Evolutionary conservation across 208 protist species (phyloP).

Genomic region (Phytomonas francai): DNA sequence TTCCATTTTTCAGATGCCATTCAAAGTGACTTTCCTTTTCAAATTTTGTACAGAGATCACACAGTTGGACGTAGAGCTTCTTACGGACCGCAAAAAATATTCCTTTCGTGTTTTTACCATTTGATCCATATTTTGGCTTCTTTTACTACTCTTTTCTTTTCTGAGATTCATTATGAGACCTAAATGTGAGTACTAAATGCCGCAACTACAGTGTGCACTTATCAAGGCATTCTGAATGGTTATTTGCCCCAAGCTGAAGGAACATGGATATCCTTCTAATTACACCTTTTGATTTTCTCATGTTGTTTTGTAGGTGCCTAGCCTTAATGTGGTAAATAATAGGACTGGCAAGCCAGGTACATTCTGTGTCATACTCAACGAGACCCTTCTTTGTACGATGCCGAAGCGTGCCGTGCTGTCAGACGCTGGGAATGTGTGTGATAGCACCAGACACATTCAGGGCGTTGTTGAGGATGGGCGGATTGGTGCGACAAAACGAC

Average conservation of each 20-base stretch:
- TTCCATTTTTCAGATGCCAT: neutral
- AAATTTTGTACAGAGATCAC: neutral
- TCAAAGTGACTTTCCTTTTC: neutral
- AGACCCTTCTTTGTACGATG: neutral
- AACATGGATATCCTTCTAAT: neutral
- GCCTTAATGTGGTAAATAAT: neutral
- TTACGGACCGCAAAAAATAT: neutral
- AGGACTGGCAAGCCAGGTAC: neutral
- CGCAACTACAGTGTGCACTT: neutral
- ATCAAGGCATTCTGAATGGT: neutral
- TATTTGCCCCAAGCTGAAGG: neutral
- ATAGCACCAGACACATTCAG: no score
- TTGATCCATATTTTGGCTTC: neutral
- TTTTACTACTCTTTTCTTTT: constrained; percentile 4
- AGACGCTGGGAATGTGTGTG: no score
- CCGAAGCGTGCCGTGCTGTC: neutral
- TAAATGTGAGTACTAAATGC: neutral
- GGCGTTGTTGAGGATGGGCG: no score
- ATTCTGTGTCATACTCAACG: neutral
- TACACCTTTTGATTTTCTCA: neutral
- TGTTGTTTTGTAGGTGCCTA: neutral
- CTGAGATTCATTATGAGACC: neutral
- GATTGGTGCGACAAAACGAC: neutral
- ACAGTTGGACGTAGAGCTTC: neutral
- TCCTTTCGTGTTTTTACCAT: neutral